Conservation (phyloP, 2,329 filamentous ascomycete genomes). For the Nigrospora osmanthi region DNA sequence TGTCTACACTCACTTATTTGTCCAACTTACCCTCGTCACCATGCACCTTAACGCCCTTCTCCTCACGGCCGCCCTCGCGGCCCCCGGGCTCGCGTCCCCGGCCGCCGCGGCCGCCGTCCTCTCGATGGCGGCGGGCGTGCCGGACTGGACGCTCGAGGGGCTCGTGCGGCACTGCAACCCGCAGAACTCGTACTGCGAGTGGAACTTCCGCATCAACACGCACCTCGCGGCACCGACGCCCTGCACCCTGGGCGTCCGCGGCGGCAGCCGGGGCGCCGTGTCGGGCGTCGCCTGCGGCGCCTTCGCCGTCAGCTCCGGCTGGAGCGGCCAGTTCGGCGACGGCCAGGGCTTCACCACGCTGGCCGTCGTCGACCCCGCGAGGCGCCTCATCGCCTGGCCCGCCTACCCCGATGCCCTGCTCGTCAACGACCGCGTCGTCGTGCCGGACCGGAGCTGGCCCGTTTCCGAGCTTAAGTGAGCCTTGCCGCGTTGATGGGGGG, state of each 20-base stretch:
- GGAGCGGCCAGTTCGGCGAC: constrained; percentile 49
- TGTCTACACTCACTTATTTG: too few relatives aligned
- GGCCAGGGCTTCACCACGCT: constrained; percentile 49
- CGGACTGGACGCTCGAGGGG: constrained; percentile 30
- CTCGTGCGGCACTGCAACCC: constrained; percentile 29
- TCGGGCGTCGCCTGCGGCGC: constrained; percentile 32
- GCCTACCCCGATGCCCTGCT: constrained; percentile 42
- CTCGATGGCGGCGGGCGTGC: constrained; percentile 8
- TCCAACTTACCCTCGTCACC: not conserved
- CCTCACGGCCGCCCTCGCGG: constrained; percentile 6
- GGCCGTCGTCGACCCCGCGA: constrained; percentile 36
- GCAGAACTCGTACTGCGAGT: constrained; percentile 27
- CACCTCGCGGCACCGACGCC: constrained; percentile 17
- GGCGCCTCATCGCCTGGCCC: constrained; percentile 40
- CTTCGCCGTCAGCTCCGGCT: constrained; percentile 45
- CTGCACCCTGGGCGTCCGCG: constrained; percentile 29
- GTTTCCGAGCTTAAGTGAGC: constrained; percentile 2
- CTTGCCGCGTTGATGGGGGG: not conserved
- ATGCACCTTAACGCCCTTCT: constrained; percentile 3
- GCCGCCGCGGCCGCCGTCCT: constrained; percentile 2
- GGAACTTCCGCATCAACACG: constrained; percentile 32
- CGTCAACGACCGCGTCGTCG: constrained; percentile 1
- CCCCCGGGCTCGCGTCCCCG: constrained; percentile 10
- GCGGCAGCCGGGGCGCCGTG: constrained; percentile 23
- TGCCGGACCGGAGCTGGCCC: constrained; percentile 10